Evolutionary conservation across 257 asterid species (phyloP), one percentile per base, ranked within the genome.

Genomic region (Prunella vulgaris): DNA sequence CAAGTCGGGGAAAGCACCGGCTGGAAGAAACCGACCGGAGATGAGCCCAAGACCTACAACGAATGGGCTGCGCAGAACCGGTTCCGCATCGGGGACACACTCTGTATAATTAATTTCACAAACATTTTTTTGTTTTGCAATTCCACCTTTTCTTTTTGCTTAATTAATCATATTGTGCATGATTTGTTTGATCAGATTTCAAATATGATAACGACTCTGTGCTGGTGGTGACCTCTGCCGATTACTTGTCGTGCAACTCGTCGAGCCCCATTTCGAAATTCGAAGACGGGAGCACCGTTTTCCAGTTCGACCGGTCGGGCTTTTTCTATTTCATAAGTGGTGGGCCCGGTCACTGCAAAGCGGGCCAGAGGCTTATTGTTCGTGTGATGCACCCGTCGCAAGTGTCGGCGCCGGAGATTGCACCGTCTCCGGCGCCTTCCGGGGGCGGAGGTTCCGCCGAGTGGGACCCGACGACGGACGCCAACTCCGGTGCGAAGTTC

Each of bases 241-340:
- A 84, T 30, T 87, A 89, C 74, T 2, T 58, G 7, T 69, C 66
- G 10, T 92, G 96, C 81, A 79, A 73, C 74, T 51, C 84, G 0
- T 74, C 89, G 1, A 84, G 63, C 38, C 92, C 97, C 42, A 67
- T 87, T 20, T 67, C 81, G 12, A 82, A 70, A 74, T 92, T 72
- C 15, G 79, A 79, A 1, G 86, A 80, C 10, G 97, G 92, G 3
- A 64, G 44, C 74, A 81, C 95, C 0, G 82, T 84, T 61, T 87
- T 77, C 76, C 60, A 35, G 63, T 76, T 92, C 14, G 80, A 77
- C 27, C 80, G 80, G 0, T 44, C 95, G 0, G 97, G 92, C 9
- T 72, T 78, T 48, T 87, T 82, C 78, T 86, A 84, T 37, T 92
- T 92, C 90, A 87, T 92, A 32, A 89, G 97, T 68, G 96, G 96